Conservation (phyloP, 2,329 filamentous ascomycete genomes). For the Ophiobolus disseminans region DNA sequence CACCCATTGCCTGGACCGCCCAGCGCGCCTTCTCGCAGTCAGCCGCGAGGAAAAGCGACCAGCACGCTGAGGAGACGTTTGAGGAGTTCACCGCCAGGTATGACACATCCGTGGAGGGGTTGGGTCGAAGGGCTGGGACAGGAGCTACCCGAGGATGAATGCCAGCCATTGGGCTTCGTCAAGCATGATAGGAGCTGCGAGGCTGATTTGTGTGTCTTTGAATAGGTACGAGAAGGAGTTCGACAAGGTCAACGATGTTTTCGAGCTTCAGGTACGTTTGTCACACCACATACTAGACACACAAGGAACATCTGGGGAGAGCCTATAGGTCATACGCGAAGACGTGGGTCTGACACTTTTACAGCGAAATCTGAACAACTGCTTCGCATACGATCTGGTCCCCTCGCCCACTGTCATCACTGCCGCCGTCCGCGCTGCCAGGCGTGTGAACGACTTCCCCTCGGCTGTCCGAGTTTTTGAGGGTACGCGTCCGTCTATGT, state of each 20-base stretch:
- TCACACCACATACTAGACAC: slow-evolving; percentile 7
- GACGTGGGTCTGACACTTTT: slow-evolving; percentile 22
- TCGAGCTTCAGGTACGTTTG: slow-evolving; percentile 91
- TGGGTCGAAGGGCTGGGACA: slow-evolving; percentile 16
- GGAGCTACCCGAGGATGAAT: slow-evolving; percentile 17
- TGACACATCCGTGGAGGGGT: slow-evolving; percentile 40
- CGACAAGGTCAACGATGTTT: slow-evolving; percentile 95
- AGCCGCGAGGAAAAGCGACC: slow-evolving; percentile 53
- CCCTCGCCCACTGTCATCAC: slow-evolving; percentile 89
- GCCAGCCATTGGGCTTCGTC: slow-evolving; percentile 39
- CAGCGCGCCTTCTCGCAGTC: slow-evolving; percentile 60
- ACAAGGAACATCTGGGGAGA: slow-evolving; percentile 13
- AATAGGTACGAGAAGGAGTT: slow-evolving; percentile 99
- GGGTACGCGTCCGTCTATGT: slow-evolving; percentile 66
- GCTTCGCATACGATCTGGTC: slow-evolving; percentile 99
- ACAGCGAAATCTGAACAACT: slow-evolving; percentile 97
- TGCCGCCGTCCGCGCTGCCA: slow-evolving; percentile 90
- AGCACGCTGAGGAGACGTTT: slow-evolving; percentile 93
- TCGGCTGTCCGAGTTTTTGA: slow-evolving; percentile 98
- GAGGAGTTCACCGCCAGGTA: slow-evolving; percentile 99
- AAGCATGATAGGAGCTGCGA: slow-evolving; percentile 26
- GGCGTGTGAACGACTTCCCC: slow-evolving; percentile 97
- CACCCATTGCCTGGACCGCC: slow-evolving; percentile 41
- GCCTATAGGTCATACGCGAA: background rate
- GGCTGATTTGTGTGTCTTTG: slow-evolving; percentile 34